phyloP scores from a whole-genome alignment of 2,329 filamentous ascomycete genomes.

The Fusarium tjaetaba region DNA sequence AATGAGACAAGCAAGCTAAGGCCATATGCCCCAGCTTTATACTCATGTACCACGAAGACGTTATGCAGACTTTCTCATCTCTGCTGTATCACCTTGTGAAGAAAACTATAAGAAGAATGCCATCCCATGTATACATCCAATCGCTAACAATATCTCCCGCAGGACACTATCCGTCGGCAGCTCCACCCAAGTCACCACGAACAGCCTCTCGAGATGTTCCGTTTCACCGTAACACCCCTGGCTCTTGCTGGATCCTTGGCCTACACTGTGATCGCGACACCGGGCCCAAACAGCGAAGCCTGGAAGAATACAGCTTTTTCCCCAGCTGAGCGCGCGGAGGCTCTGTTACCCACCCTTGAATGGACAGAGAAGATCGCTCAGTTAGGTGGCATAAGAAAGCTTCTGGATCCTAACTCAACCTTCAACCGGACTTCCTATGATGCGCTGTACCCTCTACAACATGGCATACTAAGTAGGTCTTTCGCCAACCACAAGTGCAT shows the following conservation, averaged over 20 bases:
- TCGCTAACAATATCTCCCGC: background rate
- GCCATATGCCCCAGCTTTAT: background rate
- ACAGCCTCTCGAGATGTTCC: background rate
- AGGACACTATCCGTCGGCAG: background rate
- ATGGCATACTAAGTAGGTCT: background rate
- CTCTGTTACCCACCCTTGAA: background rate
- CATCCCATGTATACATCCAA: background rate
- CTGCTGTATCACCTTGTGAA: background rate
- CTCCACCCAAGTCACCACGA: background rate
- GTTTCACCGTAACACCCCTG: rapidly evolving
- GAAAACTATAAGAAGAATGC: background rate
- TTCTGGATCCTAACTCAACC: background rate
- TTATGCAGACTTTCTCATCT: background rate
- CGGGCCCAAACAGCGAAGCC: background rate
- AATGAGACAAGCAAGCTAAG: background rate
- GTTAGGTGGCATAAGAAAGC: background rate
- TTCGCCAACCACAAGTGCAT: background rate
- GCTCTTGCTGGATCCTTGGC: background rate
- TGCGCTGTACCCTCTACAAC: background rate
- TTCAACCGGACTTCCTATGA: background rate
- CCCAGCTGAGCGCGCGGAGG: background rate
- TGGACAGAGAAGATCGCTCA: background rate
- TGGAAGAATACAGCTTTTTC: background rate
- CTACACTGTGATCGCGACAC: background rate
- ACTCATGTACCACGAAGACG: rapidly evolving